Evolutionary conservation across 371 early-diverging fungal genomes (phyloP), one percentile per base, ranked within the genome.

Genomic region (Conidiobolus incongruus): DNA sequence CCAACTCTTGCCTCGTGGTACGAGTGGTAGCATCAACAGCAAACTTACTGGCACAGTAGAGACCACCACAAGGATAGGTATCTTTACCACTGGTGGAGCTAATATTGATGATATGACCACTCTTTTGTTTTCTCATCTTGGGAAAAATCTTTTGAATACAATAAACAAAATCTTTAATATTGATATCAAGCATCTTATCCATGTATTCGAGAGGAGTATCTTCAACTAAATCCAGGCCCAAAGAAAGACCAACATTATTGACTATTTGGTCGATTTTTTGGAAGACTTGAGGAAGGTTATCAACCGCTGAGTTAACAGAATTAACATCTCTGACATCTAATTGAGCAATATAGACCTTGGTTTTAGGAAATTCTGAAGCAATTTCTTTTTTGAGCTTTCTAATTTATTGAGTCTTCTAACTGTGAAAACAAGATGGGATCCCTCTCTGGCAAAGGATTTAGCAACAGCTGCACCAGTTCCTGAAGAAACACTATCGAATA

Each of bases 1-100:
- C 66, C 6, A 88, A 70, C 55, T 94, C 95, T 40, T 70, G 62
- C 4, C 83, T 55, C 51, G 92, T 54, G 0, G 90, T 59, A 28
- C 68, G 68, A 10, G 74, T 66, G 40, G 90, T 72, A 4, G 90
- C 86, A 36, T 79, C 77, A 1, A 90, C 81, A 0, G 92, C 92
- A 49, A 76, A 75, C 56, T 92, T 94, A 31, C 83, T 63, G 7
- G 87, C 95, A 44, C 92, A 86, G 55, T 94, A 91, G 23, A 89
- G 63, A 30, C 82, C 75, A 2, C 90, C 91, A 10, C 69, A 70
- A 12, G 72, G 62, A 49, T 83, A 80, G 31, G 65, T 59, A 47
- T 72, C 67, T 19, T 63, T 68, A 37, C 81, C 85, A 16, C 84
- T 70, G 38, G 86, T 77, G 13, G 84, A 83, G 2, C 79, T 73